Conservation (phyloP, 768 basidiomycete genomes). For the Termitomyces sp. region DNA sequence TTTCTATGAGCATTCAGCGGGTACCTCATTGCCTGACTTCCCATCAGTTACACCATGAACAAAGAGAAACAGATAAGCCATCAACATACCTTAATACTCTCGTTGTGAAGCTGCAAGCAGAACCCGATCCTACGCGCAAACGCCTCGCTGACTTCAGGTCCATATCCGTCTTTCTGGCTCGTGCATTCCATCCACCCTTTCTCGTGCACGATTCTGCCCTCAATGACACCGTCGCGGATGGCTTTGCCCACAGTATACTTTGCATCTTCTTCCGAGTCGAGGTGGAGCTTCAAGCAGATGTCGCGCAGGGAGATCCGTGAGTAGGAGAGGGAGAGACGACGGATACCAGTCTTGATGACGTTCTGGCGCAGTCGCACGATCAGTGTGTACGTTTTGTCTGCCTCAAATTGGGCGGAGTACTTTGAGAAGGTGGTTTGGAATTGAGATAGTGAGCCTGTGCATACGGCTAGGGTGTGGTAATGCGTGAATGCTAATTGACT, state of each 20-base stretch:
- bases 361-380: constrained; percentile 95
- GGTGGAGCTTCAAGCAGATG: constrained; percentile 88
- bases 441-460: constrained; percentile 41
- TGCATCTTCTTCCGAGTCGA: constrained; percentile 96
- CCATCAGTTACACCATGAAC: neutral
- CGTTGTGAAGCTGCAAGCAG: constrained; percentile 91
- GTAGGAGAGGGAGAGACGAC: constrained; percentile 91
- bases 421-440: constrained; percentile 70
- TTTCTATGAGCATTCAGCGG: constrained; percentile 95
- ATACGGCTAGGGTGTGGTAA: constrained; percentile 61
- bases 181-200: constrained; percentile 95
- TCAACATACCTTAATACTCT: constrained; percentile 85
- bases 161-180: constrained; percentile 78
- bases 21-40: constrained; percentile 88
- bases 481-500: neutral
- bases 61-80: neutral
- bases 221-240: constrained; percentile 94
- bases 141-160: constrained; percentile 85
- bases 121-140: constrained; percentile 86
- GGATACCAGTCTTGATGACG: constrained; percentile 98
- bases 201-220: constrained; percentile 87
- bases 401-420: constrained; percentile 71
- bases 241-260: constrained; percentile 99
- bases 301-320: constrained; percentile 92
- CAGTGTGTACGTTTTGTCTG: constrained; percentile 87